Evolutionary conservation across 2,329 filamentous ascomycete genomes (phyloP), one percentile per base, ranked within the genome.

Genomic region (Penicillium sp.): DNA sequence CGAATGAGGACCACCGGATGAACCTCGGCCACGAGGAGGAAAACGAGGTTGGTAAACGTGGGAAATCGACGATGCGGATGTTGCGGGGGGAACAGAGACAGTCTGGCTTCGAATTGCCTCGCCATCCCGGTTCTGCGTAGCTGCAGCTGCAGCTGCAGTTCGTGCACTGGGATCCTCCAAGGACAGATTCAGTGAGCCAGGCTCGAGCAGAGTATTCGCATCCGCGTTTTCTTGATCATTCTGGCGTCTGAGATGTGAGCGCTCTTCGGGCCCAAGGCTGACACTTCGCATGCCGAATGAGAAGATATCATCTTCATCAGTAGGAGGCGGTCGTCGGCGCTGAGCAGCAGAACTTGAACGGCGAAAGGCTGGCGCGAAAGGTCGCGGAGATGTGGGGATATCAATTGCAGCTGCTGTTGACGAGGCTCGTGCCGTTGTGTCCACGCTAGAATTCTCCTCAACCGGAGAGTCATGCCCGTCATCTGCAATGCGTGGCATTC

Each of bases 321-420:
- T 14, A 27, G 42, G 68, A 16, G 70, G 58, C 3, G 66, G 65
- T 19, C 71, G 69, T 43, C 73, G 69, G 44, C 65, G 68, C 49
- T 78, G 76, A 37, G 76, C 76, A 35, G 68, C 76, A 45, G 78
- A 80, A 61, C 76, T 79, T 31, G 78, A 77, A 47, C 78, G 74
- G 35, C 77, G 75, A 53, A 76, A 79, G 29, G 65, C 64, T 7
- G 75, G 69, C 42, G 71, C 65, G 46, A 76, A 78, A 1, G 72
- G 67, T n/a, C 72, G 71, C 1, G 78, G 78, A 22, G 78, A 81
- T 11, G 71, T 79, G 5, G 79, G 79, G 21, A 81, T 81, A 49
- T 79, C 76, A 48, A 81, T 81, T 4, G 79, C 78, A 45, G 69
- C 75, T 27, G 74, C 76, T 19, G 72, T 71, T 10, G 74, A 69